Evolutionary conservation across 768 basidiomycete species (phyloP).

Genomic region (Leccinum olivaceopallidum): DNA sequence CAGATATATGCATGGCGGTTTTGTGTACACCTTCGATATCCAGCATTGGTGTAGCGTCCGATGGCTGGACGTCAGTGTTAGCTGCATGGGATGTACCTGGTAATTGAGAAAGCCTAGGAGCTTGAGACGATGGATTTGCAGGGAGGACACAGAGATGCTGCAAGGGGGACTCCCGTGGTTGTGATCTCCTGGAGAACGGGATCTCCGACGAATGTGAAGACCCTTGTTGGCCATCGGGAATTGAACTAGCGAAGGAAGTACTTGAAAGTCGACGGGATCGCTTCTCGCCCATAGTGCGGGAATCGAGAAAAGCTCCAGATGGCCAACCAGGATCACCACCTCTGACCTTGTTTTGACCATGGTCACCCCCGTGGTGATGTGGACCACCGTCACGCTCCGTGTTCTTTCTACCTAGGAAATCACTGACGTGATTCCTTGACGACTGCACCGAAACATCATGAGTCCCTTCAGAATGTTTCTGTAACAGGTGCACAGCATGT

Average conservation of each 20-base stretch:
- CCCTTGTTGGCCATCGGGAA: conserved; percentile 22
- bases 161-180: conserved; percentile 45
- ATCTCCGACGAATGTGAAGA: conserved; percentile 24
- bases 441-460: conserved; percentile 17
- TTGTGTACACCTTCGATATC: conserved; percentile 70
- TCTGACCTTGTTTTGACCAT: conserved; percentile 20
- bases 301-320: conserved; percentile 18
- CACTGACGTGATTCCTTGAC: conserved; percentile 21
- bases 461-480: conserved; percentile 45
- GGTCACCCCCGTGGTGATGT: conserved; percentile 14
- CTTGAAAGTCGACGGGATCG: conserved; percentile 26
- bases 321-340: conserved; percentile 17
- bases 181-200: conserved; percentile 33
- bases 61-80: conserved; percentile 35
- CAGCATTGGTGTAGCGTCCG: conserved; percentile 30
- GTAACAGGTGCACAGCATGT: conserved; percentile 55
- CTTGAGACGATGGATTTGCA: conserved; percentile 8
- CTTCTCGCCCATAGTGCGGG: conserved; percentile 19
- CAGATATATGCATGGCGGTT: conserved; percentile 80
- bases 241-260: conserved; percentile 23
- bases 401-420: conserved; percentile 20
- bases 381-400: conserved; percentile 18
- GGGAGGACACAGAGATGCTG: conserved; percentile 34
- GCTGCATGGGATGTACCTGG: conserved; percentile 44
- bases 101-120: conserved; percentile 38